Percentiles rank a stretch among this genome's conserved stretches.
These are phyloP conservation scores for Quercus agrifolia DNA, from an alignment of 306 rosid genomes.

Conservation along the genomic window DNA sequence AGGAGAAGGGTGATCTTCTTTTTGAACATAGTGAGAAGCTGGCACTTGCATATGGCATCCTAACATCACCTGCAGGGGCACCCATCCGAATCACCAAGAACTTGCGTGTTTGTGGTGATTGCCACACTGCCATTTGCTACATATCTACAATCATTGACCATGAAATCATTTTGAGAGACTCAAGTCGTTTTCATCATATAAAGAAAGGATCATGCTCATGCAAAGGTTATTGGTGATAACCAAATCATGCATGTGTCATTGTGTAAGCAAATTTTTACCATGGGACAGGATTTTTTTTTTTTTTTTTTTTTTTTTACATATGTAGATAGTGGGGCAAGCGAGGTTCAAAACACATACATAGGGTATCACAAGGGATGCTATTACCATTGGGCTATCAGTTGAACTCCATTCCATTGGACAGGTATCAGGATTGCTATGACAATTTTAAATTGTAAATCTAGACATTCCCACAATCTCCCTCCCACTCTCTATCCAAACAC, in stretches of 20 bases:
- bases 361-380: too few relatives aligned
- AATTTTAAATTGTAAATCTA: too few relatives aligned
- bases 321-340: too few relatives aligned
- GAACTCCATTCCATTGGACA: neutral
- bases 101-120: slow-evolving; percentile 74
- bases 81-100: slow-evolving; percentile 73
- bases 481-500: too few relatives aligned
- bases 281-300: neutral
- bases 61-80: slow-evolving; percentile 39
- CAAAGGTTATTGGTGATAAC: slow-evolving; percentile 69
- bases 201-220: slow-evolving; percentile 78
- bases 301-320: too few relatives aligned
- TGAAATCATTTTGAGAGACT: slow-evolving; percentile 81
- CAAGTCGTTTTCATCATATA: slow-evolving; percentile 92
- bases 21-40: slow-evolving; percentile 86
- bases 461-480: too few relatives aligned
- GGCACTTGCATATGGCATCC: slow-evolving; percentile 84
- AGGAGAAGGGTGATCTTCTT: slow-evolving; percentile 77
- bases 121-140: slow-evolving; percentile 71
- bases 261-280: neutral
- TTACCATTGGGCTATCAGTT: too few relatives aligned
- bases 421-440: neutral
- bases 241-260: slow-evolving; percentile 8
- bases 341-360: too few relatives aligned
- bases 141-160: slow-evolving; percentile 69